These are phyloP conservation scores for Colletotrichum costaricense DNA, from an alignment of 2,329 filamentous ascomycete genomes.

Conservation along the genomic window DNA sequence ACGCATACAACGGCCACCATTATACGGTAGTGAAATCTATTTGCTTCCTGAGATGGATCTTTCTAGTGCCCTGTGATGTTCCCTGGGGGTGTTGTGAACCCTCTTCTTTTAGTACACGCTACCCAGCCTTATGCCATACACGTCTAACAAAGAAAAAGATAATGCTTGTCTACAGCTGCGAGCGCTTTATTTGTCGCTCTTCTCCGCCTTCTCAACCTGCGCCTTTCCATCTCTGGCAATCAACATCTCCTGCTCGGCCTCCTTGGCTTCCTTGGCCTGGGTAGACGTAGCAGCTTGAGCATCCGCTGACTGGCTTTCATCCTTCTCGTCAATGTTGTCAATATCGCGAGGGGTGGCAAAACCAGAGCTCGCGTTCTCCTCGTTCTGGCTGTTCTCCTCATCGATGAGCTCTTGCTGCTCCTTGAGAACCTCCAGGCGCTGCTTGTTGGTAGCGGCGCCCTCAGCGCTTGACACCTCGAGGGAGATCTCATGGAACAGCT, in stretches of 20 bases:
- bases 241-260: conserved; percentile 54
- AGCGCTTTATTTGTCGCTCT: conserved; percentile 51
- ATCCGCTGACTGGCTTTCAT: conserved; percentile 71
- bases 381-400: conserved; percentile 93
- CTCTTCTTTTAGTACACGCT: conserved; percentile 37
- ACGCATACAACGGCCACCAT: conserved; percentile 7
- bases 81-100: conserved; percentile 31
- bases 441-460: conserved; percentile 97
- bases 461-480: conserved; percentile 97
- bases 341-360: conserved; percentile 83
- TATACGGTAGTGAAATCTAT: conserved; percentile 36
- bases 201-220: conserved; percentile 45
- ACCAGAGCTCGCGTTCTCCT: conserved; percentile 80
- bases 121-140: conserved; percentile 37
- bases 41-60: conserved; percentile 36
- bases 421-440: conserved; percentile 96
- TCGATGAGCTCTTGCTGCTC: conserved; percentile 98
- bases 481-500: conserved; percentile 99
- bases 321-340: conserved; percentile 95
- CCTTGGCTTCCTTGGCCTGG: conserved; percentile 48
- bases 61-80: conserved; percentile 36
- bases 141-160: conserved; percentile 31
- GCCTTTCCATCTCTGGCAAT: conserved; percentile 39
- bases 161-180: conserved; percentile 38
- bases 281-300: conserved; percentile 51